A percentile compares a stretch with the other conserved stretches of the same genome.
phyloP scores from a whole-genome alignment of 176 grass and related monocot species.

The Oryza nivara region DNA sequence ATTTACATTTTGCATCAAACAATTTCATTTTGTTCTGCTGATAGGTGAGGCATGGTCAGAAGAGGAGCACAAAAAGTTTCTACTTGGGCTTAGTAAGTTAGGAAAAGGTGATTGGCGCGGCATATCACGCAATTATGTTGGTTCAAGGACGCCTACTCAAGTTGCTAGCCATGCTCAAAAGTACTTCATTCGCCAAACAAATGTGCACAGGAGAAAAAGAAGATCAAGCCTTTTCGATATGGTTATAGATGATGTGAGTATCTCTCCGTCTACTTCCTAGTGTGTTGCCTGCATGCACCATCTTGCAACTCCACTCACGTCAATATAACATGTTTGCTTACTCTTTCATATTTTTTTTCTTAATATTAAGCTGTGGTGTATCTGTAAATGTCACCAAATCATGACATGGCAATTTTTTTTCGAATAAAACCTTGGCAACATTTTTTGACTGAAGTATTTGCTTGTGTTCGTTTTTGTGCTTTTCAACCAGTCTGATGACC shows the following conservation, averaged over 20 bases:
- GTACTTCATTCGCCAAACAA: constrained; percentile 71
- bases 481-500: constrained; percentile 44
- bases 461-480: background rate
- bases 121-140: constrained; percentile 63
- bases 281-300: no score
- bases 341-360: background rate
- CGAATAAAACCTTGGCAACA: background rate
- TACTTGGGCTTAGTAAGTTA: constrained; percentile 62
- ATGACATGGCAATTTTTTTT: background rate
- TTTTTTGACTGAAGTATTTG: background rate
- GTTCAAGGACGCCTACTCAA: constrained; percentile 71
- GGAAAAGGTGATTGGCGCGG: constrained; percentile 78
- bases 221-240: constrained; percentile 77
- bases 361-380: background rate
- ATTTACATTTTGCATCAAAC: constrained; percentile 15
- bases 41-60: constrained; percentile 73
- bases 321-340: constrained; percentile 15
- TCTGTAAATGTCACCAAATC: background rate
- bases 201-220: constrained; percentile 58
- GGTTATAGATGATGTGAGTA: constrained; percentile 55
- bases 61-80: constrained; percentile 71
- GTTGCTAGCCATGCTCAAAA: constrained; percentile 82
- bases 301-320: background rate
- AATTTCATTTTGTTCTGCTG: constrained; percentile 14
- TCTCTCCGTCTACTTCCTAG: background rate